Evolutionary conservation across 2,329 filamentous ascomycete species (phyloP), one percentile per base, ranked within the genome.

Genomic region (Penicillium sp.): DNA sequence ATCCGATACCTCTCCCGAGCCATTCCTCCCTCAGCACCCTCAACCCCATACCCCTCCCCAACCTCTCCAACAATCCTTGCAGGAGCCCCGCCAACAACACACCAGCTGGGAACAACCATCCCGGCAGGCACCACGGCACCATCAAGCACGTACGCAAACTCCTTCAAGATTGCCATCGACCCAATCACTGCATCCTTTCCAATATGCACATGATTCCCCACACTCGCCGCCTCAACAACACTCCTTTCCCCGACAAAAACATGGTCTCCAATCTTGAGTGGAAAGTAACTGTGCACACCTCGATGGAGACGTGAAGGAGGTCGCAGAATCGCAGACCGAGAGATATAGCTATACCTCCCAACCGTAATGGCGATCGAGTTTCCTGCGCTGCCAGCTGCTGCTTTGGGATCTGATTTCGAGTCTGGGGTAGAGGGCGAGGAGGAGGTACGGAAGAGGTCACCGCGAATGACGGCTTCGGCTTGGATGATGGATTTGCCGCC

Each of bases 401-500:
- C 70, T 67, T 11, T 78, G 70, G 1, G 76, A 67, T 53, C 26
- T 57, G 53, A 6, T 6, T 47, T 23, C 8, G 38, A 7, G n/a
- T 53, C 49, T 45, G 65, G 47, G 79, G 17, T 31, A 19, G 29
- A 68, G 7, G 68, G 60, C 1, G 70, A 66, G 30, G 71, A 67
- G 11, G 74, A 62, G 75, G 87, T 56, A 72, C 82, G 86, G 48
- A 90, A 85, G 19, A 99, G 86, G 74, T 99, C 95, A 49, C 94
- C 95, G 52, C 95, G 90, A 74, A 99, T 92, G 78, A 95, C 93
- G 70, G 93, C 94, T 74, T 97, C 93, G 65, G 93, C 90, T 84
- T 97, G 93, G 73, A 99, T 96, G 65, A 98, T 92, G 0, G 93
- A 96, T 79, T 92, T 96, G 66, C 95, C 95, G 69, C 93, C 95